Conservation (phyloP, 2,329 filamentous ascomycete genomes). For the Trichoderma sp. region DNA sequence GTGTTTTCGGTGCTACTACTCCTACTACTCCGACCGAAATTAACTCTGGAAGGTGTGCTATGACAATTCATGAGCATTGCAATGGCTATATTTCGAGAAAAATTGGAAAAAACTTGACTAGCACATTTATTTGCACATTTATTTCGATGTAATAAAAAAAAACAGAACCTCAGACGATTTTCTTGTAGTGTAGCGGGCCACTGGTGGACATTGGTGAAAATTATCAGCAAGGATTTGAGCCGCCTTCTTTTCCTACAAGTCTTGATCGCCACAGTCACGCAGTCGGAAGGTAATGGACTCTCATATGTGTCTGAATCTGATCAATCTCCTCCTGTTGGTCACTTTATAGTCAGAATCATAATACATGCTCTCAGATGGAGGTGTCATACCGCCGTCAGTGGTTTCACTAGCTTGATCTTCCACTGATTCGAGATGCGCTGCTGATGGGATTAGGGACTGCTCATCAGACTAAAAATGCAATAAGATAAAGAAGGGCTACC, state of each 20-base stretch:
- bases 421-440: slow-evolving; percentile 18
- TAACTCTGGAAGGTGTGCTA: neutral
- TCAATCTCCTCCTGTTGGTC: neutral
- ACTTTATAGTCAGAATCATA: neutral
- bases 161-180: neutral
- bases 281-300: neutral
- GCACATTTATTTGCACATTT: neutral
- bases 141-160: too few species aligned
- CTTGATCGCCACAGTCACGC: neutral
- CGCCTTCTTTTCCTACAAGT: too few species aligned
- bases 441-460: neutral
- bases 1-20: too few species aligned
- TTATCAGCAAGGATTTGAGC: too few species aligned
- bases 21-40: too few species aligned
- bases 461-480: neutral
- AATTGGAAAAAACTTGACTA: neutral
- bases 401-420: slow-evolving; percentile 8
- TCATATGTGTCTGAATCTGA: neutral
- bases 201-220: neutral
- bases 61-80: too few species aligned
- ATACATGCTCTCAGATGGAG: neutral
- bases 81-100: neutral
- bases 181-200: neutral
- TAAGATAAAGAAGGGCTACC: neutral
- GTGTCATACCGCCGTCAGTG: neutral